phyloP scores from a whole-genome alignment of 176 grass and related monocot genomes.

The Themeda triandra region DNA sequence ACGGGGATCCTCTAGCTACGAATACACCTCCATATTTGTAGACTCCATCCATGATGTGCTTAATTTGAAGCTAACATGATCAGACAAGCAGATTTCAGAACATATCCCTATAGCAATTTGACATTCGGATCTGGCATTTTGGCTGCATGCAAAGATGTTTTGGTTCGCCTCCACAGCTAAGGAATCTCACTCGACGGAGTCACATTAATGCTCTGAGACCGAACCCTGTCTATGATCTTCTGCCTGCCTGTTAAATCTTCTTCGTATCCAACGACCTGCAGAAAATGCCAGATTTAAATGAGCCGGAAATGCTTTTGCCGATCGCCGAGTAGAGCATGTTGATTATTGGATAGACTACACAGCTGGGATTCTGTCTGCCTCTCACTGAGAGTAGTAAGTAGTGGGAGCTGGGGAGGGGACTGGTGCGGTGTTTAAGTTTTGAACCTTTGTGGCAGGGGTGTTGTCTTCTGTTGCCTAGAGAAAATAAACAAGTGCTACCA shows the following conservation, averaged over 20 bases:
- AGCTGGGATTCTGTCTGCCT: constrained; percentile 92
- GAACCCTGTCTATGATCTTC: constrained; percentile 91
- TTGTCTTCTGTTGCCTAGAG: constrained; percentile 51
- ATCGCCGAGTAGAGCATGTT: neutral
- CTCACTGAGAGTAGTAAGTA: constrained; percentile 70
- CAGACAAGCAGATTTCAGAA: neutral
- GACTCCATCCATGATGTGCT: neutral
- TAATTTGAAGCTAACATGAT: neutral
- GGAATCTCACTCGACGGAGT: constrained; percentile 40
- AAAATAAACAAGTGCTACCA: constrained; percentile 2
- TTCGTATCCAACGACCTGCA: constrained; percentile 77
- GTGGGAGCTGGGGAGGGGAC: constrained; percentile 7
- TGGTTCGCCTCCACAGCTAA: neutral
- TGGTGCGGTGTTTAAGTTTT: constrained; percentile 14
- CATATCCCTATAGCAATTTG: neutral
- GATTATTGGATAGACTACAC: constrained; percentile 1
- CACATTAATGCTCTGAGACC: constrained; percentile 53
- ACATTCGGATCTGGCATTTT: neutral
- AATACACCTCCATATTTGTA: neutral
- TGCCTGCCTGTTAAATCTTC: constrained; percentile 85
- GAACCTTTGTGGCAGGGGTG: constrained; percentile 6
- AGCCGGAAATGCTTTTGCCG: neutral
- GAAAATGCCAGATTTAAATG: neutral
- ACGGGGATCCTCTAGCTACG: neutral
- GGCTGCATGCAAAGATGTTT: neutral